These are phyloP conservation scores for Diaporthe nobilis DNA, from an alignment of 2,329 filamentous ascomycete genomes.

Conservation along the genomic window DNA sequence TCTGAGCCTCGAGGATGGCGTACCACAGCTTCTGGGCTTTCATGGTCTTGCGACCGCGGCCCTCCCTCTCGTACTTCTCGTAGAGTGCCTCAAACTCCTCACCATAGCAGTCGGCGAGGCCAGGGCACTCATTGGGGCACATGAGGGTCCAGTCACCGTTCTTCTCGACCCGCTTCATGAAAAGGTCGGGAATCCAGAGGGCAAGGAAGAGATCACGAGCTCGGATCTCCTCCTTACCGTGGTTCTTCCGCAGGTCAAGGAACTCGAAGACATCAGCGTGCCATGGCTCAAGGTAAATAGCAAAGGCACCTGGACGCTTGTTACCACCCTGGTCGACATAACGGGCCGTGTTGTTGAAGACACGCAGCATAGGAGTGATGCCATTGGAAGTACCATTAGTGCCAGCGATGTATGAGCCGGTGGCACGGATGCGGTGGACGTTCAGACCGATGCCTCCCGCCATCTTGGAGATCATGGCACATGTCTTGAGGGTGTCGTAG, in stretches of 20 bases:
- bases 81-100: slow-evolving; percentile 98
- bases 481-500: slow-evolving; percentile 99
- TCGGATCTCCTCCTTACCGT: slow-evolving; percentile 98
- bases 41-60: slow-evolving; percentile 89
- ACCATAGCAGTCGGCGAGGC: slow-evolving; percentile 95
- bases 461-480: slow-evolving; percentile 99
- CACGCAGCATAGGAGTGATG: slow-evolving; percentile 96
- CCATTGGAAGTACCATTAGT: slow-evolving; percentile 99
- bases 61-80: slow-evolving; percentile 90
- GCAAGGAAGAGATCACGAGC: slow-evolving; percentile 98
- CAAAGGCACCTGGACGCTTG: slow-evolving; percentile 98
- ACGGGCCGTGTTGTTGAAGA: slow-evolving; percentile 99
- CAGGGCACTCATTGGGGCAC: slow-evolving; percentile 97
- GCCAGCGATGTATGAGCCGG: slow-evolving; percentile 96
- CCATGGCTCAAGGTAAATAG: slow-evolving; percentile 99
- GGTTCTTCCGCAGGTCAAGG: slow-evolving; percentile 98
- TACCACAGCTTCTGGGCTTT: slow-evolving; percentile 99
- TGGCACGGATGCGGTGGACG: slow-evolving; percentile 95
- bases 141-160: slow-evolving; percentile 98
- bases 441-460: slow-evolving; percentile 98
- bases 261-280: slow-evolving; percentile 98
- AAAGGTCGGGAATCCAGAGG: slow-evolving; percentile 97
- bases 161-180: slow-evolving; percentile 99
- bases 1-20: slow-evolving; percentile 97
- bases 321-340: slow-evolving; percentile 99